These are phyloP conservation scores for Malassezia yamatoensis DNA, from an alignment of 1,284 basidiomycete species.

Conservation along the genomic window DNA sequence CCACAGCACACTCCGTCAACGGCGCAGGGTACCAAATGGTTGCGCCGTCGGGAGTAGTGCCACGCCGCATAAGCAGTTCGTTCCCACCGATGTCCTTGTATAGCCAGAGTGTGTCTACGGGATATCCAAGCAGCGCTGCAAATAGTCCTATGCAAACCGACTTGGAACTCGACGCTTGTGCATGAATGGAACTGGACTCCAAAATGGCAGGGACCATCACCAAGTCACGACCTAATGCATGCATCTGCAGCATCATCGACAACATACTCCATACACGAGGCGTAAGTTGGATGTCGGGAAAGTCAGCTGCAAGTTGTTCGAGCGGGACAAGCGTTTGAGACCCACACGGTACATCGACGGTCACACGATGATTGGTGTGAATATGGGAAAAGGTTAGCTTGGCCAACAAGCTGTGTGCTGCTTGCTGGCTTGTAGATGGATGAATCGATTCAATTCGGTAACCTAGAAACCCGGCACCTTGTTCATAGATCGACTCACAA, in stretches of 20 bases:
- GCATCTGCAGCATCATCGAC: slow-evolving; percentile 46
- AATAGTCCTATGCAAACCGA: slow-evolving; percentile 46
- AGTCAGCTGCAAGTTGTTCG: slow-evolving; percentile 21
- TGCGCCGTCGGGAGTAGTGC: slow-evolving; percentile 36
- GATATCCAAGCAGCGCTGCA: slow-evolving; percentile 46
- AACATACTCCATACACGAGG: slow-evolving; percentile 44
- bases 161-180: slow-evolving; percentile 46
- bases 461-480: slow-evolving; percentile 36
- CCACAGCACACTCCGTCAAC: slow-evolving; percentile 39
- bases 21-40: slow-evolving; percentile 45
- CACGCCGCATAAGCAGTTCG: slow-evolving; percentile 46
- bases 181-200: slow-evolving; percentile 12
- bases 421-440: neutral
- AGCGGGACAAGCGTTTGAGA: slow-evolving; percentile 29
- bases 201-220: slow-evolving; percentile 34
- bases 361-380: slow-evolving; percentile 11
- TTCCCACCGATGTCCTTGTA: slow-evolving; percentile 48
- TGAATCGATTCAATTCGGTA: slow-evolving; percentile 15
- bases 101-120: slow-evolving; percentile 46
- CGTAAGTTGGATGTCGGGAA: slow-evolving; percentile 29
- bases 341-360: slow-evolving; percentile 33
- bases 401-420: neutral
- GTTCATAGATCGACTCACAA: slow-evolving; percentile 5
- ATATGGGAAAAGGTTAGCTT: slow-evolving; percentile 33
- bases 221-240: slow-evolving; percentile 42